Percentiles rank a stretch among this genome's conserved stretches.
Evolutionary conservation across 2,329 filamentous ascomycete species (phyloP).

Genomic region (Ceratocystiopsis minuta): DNA sequence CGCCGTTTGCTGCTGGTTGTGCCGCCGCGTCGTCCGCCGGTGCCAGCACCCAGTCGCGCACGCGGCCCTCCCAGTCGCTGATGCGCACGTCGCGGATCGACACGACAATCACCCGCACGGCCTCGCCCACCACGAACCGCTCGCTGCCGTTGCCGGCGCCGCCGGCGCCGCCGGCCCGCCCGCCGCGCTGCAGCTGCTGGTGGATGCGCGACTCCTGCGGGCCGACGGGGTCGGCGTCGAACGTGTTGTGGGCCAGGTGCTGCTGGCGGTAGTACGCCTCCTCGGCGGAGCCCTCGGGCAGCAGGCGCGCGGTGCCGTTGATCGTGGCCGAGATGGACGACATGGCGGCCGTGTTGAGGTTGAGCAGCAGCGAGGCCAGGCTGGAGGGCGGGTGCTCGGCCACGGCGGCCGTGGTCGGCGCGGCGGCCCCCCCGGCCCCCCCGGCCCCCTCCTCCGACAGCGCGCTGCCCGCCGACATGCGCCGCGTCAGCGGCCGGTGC

Average conservation of each 20-base stretch:
- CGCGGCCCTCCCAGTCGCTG: constrained; percentile 87
- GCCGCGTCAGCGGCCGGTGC: constrained; percentile 62
- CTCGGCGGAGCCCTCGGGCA: constrained; percentile 57
- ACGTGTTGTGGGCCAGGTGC: constrained; percentile 87
- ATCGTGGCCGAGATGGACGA: constrained; percentile 86
- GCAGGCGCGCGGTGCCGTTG: constrained; percentile 65
- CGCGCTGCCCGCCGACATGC: constrained; percentile 40
- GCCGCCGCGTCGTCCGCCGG: constrained; percentile 12
- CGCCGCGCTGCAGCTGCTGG: constrained; percentile 13
- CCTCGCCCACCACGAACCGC: constrained; percentile 61
- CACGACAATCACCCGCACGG: constrained; percentile 76
- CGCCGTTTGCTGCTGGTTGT: constrained; percentile 21
- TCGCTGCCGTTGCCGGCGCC: constrained; percentile 28
- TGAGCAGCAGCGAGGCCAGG: constrained; percentile 67
- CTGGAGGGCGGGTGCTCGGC: constrained; percentile 47
- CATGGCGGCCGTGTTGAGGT: constrained; percentile 77
- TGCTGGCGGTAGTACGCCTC: constrained; percentile 67
- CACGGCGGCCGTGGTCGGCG: constrained; percentile 21
- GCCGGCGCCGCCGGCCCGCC: not conserved
- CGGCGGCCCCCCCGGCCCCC: not conserved
- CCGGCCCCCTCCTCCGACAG: constrained; percentile 18
- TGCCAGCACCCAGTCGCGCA: constrained; percentile 53
- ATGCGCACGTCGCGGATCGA: constrained; percentile 71
- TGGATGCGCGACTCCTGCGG: constrained; percentile 22
- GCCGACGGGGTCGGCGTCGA: constrained; percentile 33